Percentiles rank a stretch among this genome's conserved stretches.
These are phyloP conservation scores for Colletotrichum sp. DNA, from an alignment of 2,329 filamentous ascomycete genomes.

Conservation along the genomic window DNA sequence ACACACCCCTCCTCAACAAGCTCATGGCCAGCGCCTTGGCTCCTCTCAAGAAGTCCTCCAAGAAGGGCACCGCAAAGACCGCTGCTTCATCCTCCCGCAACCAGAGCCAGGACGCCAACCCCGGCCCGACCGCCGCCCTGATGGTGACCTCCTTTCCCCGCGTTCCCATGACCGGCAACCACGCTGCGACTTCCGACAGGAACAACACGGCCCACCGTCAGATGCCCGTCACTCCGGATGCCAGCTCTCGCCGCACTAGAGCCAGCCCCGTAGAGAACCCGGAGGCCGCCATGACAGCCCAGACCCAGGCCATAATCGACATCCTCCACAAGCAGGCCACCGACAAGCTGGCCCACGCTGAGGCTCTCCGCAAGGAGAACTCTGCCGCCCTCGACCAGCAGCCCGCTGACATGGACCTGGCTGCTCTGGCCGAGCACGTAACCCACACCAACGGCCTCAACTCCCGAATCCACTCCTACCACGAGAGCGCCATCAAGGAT, in stretches of 20 bases:
- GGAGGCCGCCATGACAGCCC: background rate
- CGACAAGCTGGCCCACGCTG: slow-evolving; percentile 3
- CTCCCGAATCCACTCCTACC: background rate
- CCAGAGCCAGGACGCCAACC: background rate
- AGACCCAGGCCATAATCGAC: background rate
- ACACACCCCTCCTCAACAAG: slow-evolving; percentile 1
- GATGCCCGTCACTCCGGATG: background rate
- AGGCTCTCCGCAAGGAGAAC: background rate
- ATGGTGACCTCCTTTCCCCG: background rate
- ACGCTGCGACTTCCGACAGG: background rate
- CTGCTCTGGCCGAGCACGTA: background rate
- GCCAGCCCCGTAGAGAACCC: background rate
- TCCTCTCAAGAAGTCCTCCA: background rate
- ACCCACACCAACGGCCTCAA: background rate
- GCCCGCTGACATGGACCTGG: background rate
- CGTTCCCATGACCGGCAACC: background rate
- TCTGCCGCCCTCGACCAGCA: background rate
- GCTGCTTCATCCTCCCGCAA: background rate
- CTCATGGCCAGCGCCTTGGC: background rate
- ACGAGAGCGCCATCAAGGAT: background rate
- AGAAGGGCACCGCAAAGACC: background rate
- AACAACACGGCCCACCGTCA: background rate
- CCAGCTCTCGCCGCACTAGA: background rate
- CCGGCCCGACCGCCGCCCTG: background rate
- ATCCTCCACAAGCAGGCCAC: background rate